A percentile compares a stretch with the other conserved stretches of the same genome.
Evolutionary conservation across 768 basidiomycete species (phyloP).

Genomic region (Phylloporus sp.): DNA sequence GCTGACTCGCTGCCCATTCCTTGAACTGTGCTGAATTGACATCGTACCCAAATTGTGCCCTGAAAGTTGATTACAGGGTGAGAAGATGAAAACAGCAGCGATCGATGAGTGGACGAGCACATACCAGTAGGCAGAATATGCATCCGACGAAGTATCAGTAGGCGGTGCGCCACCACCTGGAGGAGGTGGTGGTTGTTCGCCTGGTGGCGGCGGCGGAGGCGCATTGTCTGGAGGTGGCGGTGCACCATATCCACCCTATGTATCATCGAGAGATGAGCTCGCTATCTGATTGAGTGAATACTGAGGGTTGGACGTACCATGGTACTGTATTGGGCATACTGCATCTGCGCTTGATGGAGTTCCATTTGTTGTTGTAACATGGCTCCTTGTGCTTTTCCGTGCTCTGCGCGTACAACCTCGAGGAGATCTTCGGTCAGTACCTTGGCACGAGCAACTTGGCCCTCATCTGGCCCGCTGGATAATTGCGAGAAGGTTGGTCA

Average conservation of each 20-base stretch:
- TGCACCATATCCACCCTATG: conserved; percentile 33
- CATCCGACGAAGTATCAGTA: conserved; percentile 40
- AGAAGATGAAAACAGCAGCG: neutral
- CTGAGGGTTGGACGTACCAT: conserved; percentile 41
- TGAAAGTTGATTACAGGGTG: conserved; percentile 20
- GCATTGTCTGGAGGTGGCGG: conserved; percentile 35
- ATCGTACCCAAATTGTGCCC: conserved; percentile 85
- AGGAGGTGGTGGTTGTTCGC: conserved; percentile 51
- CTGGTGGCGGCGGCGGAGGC: conserved; percentile 46
- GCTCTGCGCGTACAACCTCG: conserved; percentile 82
- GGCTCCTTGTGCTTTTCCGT: conserved; percentile 67
- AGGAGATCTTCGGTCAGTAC: conserved; percentile 85
- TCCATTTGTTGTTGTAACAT: conserved; percentile 81
- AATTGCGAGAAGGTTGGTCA: conserved; percentile 5
- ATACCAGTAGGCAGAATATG: conserved; percentile 58
- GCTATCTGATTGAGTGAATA: neutral
- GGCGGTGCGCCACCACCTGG: conserved; percentile 40
- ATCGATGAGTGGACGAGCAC: conserved; percentile 21
- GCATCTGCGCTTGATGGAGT: conserved; percentile 75
- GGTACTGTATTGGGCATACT: conserved; percentile 69
- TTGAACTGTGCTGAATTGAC: conserved; percentile 79
- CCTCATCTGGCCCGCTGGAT: conserved; percentile 70
- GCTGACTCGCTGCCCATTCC: conserved; percentile 63
- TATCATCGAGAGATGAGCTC: neutral
- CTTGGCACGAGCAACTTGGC: conserved; percentile 82